Evolutionary conservation across 2,329 filamentous ascomycete genomes (phyloP).

Genomic region (Ophiostoma ulmi): DNA sequence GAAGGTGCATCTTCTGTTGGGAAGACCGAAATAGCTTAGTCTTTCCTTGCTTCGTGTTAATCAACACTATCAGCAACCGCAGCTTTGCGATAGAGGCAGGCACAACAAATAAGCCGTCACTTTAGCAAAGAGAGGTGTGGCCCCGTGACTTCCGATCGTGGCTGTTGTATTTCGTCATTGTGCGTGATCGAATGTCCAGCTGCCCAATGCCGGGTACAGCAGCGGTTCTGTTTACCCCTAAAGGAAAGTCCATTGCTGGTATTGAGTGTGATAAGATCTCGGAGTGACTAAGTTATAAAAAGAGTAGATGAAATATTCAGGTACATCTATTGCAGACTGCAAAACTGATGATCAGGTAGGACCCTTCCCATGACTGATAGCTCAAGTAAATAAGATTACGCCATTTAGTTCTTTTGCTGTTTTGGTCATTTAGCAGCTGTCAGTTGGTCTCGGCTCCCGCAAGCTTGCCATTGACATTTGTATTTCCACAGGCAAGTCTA

Average conservation of each 20-base stretch:
- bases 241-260: not conserved
- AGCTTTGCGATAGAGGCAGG: too few relatives aligned
- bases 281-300: too few relatives aligned
- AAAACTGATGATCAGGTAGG: not conserved
- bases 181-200: not conserved
- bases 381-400: too few relatives aligned
- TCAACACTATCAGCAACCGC: too few relatives aligned
- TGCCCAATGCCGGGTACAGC: not conserved
- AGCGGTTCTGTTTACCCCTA: not conserved
- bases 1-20: not conserved
- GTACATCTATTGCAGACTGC: not conserved
- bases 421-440: too few relatives aligned
- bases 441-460: too few relatives aligned
- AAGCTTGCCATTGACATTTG: not conserved
- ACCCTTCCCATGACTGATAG: too few relatives aligned
- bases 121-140: not conserved
- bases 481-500: not conserved
- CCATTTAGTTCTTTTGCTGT: too few relatives aligned
- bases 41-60: not conserved
- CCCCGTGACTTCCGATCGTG: not conserved
- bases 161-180: not conserved
- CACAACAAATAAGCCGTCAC: too few relatives aligned
- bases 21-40: not conserved
- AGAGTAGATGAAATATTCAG: not conserved
- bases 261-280: too few relatives aligned